A percentile compares a stretch with the other conserved stretches of the same genome.
phyloP scores from a whole-genome alignment of 371 early-diverging fungal genomes.

The Cladochytrium tenue region DNA sequence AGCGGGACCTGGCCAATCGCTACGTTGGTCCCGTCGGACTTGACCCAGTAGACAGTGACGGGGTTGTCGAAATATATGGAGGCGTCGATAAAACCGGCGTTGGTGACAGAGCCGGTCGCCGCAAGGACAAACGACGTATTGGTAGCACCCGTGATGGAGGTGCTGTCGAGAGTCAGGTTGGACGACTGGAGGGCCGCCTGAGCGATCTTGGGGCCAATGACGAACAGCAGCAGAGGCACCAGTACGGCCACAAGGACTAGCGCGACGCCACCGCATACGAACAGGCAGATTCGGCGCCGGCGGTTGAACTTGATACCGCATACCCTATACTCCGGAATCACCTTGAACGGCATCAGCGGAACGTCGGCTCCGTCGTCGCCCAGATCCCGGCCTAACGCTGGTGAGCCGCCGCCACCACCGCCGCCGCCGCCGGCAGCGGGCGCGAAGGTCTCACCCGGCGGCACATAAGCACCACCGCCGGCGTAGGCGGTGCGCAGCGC shows the following conservation, averaged over 20 bases:
- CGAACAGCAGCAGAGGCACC: conserved; percentile 13
- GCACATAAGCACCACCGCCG: no score
- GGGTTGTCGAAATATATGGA: conserved; percentile 55
- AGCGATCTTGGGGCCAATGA: conserved; percentile 12
- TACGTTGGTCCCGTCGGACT: conserved; percentile 28
- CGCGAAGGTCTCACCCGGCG: no score
- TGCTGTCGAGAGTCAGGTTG: conserved; percentile 47
- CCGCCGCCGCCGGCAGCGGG: no score
- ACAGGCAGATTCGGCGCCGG: background rate
- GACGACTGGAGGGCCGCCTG: conserved; percentile 47
- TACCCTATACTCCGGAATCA: background rate
- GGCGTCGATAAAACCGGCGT: conserved; percentile 64
- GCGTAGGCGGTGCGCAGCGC: no score
- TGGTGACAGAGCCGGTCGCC: conserved; percentile 52
- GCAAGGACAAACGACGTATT: conserved; percentile 50
- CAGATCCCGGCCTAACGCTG: no score
- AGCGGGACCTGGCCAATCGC: no score
- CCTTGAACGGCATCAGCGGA: conserved; percentile 1
- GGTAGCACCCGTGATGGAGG: conserved; percentile 48
- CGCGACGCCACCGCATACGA: conserved; percentile 3
- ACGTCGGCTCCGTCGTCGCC: no score
- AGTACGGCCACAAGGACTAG: conserved; percentile 30
- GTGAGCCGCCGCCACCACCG: no score
- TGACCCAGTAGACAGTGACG: conserved; percentile 54
- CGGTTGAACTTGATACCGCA: background rate